Conservation (phyloP, 495 filamentous ascomycete genomes). For the Margaritispora aquatica region DNA sequence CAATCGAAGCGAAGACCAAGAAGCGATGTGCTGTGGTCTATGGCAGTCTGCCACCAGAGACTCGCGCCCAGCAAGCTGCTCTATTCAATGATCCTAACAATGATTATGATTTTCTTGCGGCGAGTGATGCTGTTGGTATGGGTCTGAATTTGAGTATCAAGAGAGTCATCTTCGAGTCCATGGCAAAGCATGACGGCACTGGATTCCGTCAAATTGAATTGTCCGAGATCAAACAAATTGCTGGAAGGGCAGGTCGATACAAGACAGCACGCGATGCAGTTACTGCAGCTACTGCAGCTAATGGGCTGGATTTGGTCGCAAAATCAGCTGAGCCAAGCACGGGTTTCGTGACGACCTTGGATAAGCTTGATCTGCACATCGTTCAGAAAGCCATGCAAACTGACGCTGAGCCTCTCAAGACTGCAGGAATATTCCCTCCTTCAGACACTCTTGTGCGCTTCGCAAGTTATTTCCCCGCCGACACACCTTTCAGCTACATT, state of each 20-base stretch:
- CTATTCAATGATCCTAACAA: constrained; percentile 93
- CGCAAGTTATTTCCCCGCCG: constrained; percentile 67
- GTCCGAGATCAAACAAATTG: constrained; percentile 92
- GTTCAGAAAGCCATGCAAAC: constrained; percentile 55
- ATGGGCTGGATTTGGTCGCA: constrained; percentile 6
- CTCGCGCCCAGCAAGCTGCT: constrained; percentile 79
- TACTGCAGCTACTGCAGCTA: constrained; percentile 14
- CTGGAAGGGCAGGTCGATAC: constrained; percentile 86
- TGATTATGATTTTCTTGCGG: constrained; percentile 90
- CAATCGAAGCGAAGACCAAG: constrained; percentile 71
- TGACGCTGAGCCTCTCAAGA: constrained; percentile 57
- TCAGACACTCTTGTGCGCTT: constrained; percentile 60
- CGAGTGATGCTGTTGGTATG: constrained; percentile 97
- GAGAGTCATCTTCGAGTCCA: constrained; percentile 79
- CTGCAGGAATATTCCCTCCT: constrained; percentile 73
- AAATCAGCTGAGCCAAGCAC: constrained; percentile 33
- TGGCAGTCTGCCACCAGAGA: constrained; percentile 86
- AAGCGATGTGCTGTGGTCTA: constrained; percentile 87
- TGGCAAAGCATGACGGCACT: constrained; percentile 56
- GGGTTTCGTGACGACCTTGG: constrained; percentile 78
- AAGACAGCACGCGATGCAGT: constrained; percentile 54
- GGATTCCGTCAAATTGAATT: constrained; percentile 47
- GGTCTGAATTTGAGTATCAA: constrained; percentile 92
- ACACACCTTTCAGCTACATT: constrained; percentile 72
- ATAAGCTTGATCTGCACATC: constrained; percentile 57